These are phyloP conservation scores for Sporobolomyces pararoseus DNA, from an alignment of 768 basidiomycete genomes.

Conservation along the genomic window DNA sequence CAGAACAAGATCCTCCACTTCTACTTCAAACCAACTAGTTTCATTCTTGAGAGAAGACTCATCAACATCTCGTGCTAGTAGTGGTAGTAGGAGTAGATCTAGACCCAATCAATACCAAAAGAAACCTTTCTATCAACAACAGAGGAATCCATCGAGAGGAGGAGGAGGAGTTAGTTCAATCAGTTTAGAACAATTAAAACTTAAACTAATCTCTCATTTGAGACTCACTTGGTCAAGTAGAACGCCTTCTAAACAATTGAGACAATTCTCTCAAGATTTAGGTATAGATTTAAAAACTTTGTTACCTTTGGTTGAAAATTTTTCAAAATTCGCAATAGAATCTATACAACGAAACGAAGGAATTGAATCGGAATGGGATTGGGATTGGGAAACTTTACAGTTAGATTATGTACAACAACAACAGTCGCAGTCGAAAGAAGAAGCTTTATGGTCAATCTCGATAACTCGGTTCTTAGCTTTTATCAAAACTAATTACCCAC, in stretches of 20 bases:
- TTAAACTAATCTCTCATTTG: constrained; percentile 30
- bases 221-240: background rate
- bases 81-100: no score
- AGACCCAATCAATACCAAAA: background rate
- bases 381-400: constrained; percentile 15
- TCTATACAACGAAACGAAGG: background rate
- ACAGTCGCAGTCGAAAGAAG: no score
- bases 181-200: background rate
- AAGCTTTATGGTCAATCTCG: constrained; percentile 18
- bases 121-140: background rate
- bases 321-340: background rate
- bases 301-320: background rate
- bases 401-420: constrained; percentile 9
- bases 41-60: no score
- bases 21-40: no score
- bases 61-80: no score
- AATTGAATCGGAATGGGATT: constrained; percentile 18
- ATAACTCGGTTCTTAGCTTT: constrained; percentile 30
- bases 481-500: background rate
- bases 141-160: no score
- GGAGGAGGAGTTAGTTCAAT: background rate
- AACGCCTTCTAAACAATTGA: background rate
- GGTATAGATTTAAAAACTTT: constrained; percentile 1
- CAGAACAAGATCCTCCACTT: no score
- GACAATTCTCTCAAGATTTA: constrained; percentile 21